Percentiles rank a stretch among this genome's conserved stretches.
phyloP scores from a whole-genome alignment of 345 rosid species.

The Gossypium mustelinum region DNA sequence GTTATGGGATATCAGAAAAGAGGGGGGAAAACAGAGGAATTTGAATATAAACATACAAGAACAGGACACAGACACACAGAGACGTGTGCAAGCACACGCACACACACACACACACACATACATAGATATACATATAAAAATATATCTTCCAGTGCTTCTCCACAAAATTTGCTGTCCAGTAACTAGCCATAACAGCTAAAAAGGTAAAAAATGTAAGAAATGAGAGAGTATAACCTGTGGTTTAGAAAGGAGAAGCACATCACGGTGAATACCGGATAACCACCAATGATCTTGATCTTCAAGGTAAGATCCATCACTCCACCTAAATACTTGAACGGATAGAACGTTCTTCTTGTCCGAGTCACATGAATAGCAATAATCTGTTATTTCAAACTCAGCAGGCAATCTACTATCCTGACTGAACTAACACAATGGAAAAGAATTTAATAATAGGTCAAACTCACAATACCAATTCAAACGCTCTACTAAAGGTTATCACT shows the following conservation, averaged over 20 bases:
- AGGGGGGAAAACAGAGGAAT: not conserved
- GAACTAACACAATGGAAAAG: constrained; percentile 26
- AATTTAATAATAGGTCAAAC: constrained; percentile 20
- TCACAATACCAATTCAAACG: not conserved
- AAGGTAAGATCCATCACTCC: constrained; percentile 99
- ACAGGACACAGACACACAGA: no score
- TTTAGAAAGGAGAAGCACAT: constrained; percentile 93
- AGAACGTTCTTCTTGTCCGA: constrained; percentile 75
- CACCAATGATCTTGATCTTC: constrained; percentile 99
- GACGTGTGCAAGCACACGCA: no score
- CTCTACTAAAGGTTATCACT: not conserved
- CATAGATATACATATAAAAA: not conserved
- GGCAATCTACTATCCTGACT: constrained; percentile 99
- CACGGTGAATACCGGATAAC: constrained; percentile 96
- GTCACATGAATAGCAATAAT: constrained; percentile 66
- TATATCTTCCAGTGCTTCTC: constrained; percentile 2
- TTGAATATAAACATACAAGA: not conserved
- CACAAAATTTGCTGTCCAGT: not conserved
- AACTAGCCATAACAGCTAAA: not conserved
- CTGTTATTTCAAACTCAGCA: constrained; percentile 97
- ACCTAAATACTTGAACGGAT: constrained; percentile 95
- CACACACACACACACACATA: no score
- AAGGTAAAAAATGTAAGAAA: not conserved
- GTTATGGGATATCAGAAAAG: not conserved
- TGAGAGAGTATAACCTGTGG: constrained; percentile 57